Base-by-base conservation (phyloP, 1,284 basidiomycete genomes). In the Rhizopogon parksii region DNA sequence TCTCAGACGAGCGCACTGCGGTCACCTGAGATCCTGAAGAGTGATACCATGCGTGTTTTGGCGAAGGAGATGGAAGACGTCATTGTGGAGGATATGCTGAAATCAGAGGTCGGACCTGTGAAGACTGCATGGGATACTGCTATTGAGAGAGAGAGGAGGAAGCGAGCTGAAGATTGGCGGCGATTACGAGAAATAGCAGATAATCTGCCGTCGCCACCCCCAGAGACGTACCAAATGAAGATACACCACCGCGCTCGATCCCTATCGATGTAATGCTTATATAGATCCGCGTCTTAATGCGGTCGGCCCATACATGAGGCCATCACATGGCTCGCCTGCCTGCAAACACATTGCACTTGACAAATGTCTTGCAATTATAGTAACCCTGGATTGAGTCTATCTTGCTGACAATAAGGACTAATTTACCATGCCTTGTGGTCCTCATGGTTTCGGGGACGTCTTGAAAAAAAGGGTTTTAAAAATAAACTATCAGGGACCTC, bases 11-110 rank as follows among this genome's bases (percentile, higher is more conserved):
- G 66, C 68, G 57, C 61, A 60, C 12, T 68, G 67, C 4, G 53
- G 68, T 30, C 49, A 35, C 48, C 36, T 9, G 24, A 46, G 2
- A 39, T 58, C 11, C 56, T 57, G 24, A 57, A 68, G 1, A 60
- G 59, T 38, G 61, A 66, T n/a, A 59, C 74, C n/a, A 68, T 80
- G 45, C 66, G 64, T 6, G 49, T 65, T 30, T 64, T 86, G 46
- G 64, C 72, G 38, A 57, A 62, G 12, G 82, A 83, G 65, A 80
- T 85, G 73, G 78, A 82, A 62, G 70, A 78, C 36, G 73, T 86
- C 60, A 67, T 85, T 45, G 73, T 88, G 6, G 85, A 87, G 66
- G 69, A 69, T 36, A 76, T 75, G 56, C 66, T 87, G 27, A 77
- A 72, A 62, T 71, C 68, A 50, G 73, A 79, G 32, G 69, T 59